Percentiles rank a stretch among this genome's conserved stretches.
Conservation (phyloP, 441 rosid species). For the Breynia disticha region DNA sequence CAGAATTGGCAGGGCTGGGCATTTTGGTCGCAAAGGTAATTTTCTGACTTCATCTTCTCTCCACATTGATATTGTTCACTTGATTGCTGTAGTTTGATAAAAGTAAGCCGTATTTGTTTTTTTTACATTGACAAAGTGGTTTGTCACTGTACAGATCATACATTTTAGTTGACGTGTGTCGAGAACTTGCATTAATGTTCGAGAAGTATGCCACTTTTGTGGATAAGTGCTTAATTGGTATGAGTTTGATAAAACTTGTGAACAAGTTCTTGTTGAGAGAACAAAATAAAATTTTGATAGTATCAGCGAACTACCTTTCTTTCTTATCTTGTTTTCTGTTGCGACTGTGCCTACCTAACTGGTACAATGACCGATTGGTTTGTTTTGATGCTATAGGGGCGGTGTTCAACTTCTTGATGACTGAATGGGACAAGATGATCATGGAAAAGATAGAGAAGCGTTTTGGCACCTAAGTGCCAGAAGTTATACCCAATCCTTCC, state of each 20-base stretch:
- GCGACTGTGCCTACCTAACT: too few species aligned
- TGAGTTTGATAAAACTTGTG: background rate
- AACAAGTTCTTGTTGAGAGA: background rate
- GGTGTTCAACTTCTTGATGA: slow-evolving; percentile 61
- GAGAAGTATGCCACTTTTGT: background rate
- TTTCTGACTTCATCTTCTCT: background rate
- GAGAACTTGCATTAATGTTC: background rate
- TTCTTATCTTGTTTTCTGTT: background rate
- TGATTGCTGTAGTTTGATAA: background rate
- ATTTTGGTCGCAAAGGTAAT: slow-evolving; percentile 90
- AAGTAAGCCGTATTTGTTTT: background rate
- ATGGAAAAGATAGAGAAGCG: slow-evolving; percentile 72
- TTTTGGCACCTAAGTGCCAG: slow-evolving; percentile 35
- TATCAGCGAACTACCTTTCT: background rate
- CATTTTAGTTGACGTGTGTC: too few species aligned
- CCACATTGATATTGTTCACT: background rate
- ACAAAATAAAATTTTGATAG: background rate
- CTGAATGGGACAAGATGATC: slow-evolving; percentile 32
- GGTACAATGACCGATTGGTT: slow-evolving; percentile 3
- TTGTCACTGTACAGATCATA: too few species aligned
- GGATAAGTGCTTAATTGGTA: background rate
- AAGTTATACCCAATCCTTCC: slow-evolving; percentile 35
- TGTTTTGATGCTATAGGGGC: slow-evolving; percentile 50
- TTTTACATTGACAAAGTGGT: background rate
- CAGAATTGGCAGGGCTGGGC: slow-evolving; percentile 96